Evolutionary conservation across 768 basidiomycete genomes (phyloP), one percentile per base, ranked within the genome.

Genomic region (Auricularia auricula-judae): DNA sequence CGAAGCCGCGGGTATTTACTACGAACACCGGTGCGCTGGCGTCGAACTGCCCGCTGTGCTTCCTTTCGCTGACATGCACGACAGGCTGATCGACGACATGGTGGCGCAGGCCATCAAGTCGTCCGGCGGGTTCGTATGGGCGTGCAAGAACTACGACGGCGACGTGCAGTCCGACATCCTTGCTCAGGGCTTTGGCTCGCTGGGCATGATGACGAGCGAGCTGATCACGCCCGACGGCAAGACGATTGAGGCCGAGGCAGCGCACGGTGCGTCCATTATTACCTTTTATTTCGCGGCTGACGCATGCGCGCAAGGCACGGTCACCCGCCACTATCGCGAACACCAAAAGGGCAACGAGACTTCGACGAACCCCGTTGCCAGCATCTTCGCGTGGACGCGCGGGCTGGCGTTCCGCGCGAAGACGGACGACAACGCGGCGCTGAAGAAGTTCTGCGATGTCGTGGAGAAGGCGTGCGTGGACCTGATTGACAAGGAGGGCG

Each of bases 171-270:
- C 85, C 67, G 94, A 98, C 72, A 93, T 97, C 71, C 88, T 98
- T 66, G 96, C 96, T 0, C 97, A 98, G 77, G 97, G 97, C 65
- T 99, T 97, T 73, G 97, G 97, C 65, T 86, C 84, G 58, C 79
- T 99, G 56, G 97, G 97, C 29, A 96, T 99, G 93, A 99, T 99
- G 97, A 97, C 93, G 21, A 87, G 85, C 51, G 95, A 98, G 74
- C 82, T 97, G 64, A 85, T 97, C 74, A 97, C 96, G 2, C 96
- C 97, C 39, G 94, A 97, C 71, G 97, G 97, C 33, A 79, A 86
- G 73, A 82, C 91, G 62, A 86, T 98, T 73, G 97, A 99, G 76
- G 86, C 88, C 68, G 97, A 99, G 76, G 97, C 97, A 60, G 96
- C 96, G 11, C 96, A 99, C 74, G 96, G 93, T 75, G 71, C 71